These are phyloP conservation scores for Yarrowia sp. DNA, from an alignment of 805 yeast species.

Conservation along the genomic window DNA sequence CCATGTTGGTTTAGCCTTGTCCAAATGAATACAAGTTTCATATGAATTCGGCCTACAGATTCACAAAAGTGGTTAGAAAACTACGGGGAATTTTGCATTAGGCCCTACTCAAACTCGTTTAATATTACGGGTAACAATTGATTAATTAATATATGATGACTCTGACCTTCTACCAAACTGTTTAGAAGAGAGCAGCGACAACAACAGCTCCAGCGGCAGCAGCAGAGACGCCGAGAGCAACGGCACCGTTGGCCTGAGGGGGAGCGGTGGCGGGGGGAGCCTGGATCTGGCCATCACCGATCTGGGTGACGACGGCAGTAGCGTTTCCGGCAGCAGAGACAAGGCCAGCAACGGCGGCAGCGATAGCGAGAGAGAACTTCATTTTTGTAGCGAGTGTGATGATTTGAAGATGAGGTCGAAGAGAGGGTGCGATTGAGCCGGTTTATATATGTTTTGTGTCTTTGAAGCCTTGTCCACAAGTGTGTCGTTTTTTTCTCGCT, in stretches of 20 bases:
- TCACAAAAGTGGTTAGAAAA: too few species aligned
- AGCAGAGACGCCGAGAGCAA: constrained; percentile 11
- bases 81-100: too few species aligned
- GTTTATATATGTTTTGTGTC: not conserved
- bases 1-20: too few species aligned
- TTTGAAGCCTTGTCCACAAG: too few species aligned
- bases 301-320: constrained; percentile 22
- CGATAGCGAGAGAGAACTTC: constrained; percentile 20
- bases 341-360: constrained; percentile 7
- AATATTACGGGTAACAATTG: too few species aligned
- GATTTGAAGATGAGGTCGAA: not conserved
- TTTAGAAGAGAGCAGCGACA: constrained; percentile 3
- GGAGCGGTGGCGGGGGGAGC: constrained; percentile 11
- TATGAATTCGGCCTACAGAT: too few species aligned
- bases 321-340: constrained; percentile 9
- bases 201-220: constrained; percentile 17
- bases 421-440: not conserved
- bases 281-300: constrained; percentile 24
- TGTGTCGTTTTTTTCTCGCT: not conserved
- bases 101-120: too few species aligned
- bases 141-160: not conserved
- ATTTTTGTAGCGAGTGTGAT: not conserved
- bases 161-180: not conserved
- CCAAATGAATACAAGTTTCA: too few species aligned
- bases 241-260: constrained; percentile 21